These are phyloP conservation scores for Mycena amicta DNA, from an alignment of 768 basidiomycete genomes.

Conservation along the genomic window DNA sequence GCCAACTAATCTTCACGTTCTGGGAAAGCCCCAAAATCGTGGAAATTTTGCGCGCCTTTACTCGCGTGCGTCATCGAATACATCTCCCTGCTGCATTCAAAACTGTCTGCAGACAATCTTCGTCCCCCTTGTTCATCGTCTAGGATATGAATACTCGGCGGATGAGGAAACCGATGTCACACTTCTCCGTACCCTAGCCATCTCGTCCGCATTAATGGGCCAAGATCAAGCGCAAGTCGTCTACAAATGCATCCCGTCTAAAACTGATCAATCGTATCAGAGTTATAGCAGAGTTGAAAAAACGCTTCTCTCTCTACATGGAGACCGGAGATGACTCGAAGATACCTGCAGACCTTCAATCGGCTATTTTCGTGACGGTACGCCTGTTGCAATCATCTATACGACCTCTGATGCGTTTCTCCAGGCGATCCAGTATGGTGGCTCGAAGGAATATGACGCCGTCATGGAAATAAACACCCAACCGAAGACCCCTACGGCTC, in stretches of 20 bases:
- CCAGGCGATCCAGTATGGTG: constrained; percentile 78
- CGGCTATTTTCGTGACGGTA: constrained; percentile 54
- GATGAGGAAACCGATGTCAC: constrained; percentile 69
- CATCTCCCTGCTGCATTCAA: neutral
- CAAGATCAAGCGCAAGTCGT: constrained; percentile 29
- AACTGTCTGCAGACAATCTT: constrained; percentile 57
- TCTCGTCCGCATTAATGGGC: constrained; percentile 49
- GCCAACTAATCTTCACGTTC: constrained; percentile 69
- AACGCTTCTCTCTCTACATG: constrained; percentile 71
- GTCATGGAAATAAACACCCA: constrained; percentile 69
- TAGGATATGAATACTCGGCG: constrained; percentile 76
- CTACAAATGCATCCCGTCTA: neutral
- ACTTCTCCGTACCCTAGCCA: constrained; percentile 74
- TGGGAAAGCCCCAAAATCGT: constrained; percentile 73
- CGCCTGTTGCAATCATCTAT: too few species aligned
- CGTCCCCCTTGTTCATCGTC: constrained; percentile 71
- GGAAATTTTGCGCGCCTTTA: constrained; percentile 60
- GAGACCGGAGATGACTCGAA: constrained; percentile 72
- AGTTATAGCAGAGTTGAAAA: constrained; percentile 70
- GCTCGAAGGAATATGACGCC: constrained; percentile 72
- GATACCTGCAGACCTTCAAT: constrained; percentile 81
- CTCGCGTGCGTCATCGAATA: constrained; percentile 47
- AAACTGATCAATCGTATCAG: constrained; percentile 37
- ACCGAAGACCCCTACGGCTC: constrained; percentile 72
- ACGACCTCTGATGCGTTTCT: too few species aligned